Conservation (phyloP, 768 basidiomycete genomes). For the Strobilomyces dryophilus region DNA sequence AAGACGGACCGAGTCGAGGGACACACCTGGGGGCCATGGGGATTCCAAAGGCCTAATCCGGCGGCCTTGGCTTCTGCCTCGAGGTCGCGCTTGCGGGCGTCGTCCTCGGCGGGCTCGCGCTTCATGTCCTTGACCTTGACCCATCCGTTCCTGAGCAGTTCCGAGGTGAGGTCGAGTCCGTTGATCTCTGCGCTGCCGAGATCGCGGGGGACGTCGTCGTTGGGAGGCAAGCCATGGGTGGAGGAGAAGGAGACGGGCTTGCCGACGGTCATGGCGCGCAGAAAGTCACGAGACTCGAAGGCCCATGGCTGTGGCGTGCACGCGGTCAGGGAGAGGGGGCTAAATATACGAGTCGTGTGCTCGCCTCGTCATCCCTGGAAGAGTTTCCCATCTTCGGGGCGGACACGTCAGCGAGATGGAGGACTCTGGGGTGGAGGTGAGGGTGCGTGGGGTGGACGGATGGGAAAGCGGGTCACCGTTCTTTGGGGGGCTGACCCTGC, state of each 20-base stretch:
- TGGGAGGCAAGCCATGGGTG: slow-evolving; percentile 72
- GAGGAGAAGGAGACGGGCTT: slow-evolving; percentile 87
- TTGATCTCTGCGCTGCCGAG: slow-evolving; percentile 72
- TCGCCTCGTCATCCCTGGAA: slow-evolving; percentile 84
- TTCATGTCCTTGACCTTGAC: slow-evolving; percentile 86
- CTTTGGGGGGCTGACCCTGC: slow-evolving; percentile 87
- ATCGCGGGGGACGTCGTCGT: slow-evolving; percentile 75
- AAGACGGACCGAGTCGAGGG: neutral
- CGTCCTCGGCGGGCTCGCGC: slow-evolving; percentile 78
- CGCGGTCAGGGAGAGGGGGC: slow-evolving; percentile 1
- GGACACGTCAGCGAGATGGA: slow-evolving; percentile 84
- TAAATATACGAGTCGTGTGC: slow-evolving; percentile 4
- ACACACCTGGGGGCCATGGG: slow-evolving; percentile 66
- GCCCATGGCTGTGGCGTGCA: slow-evolving; percentile 69
- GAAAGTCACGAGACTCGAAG: slow-evolving; percentile 89
- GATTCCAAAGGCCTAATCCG: slow-evolving; percentile 85
- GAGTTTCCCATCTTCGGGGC: slow-evolving; percentile 84
- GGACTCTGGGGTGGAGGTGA: slow-evolving; percentile 47
- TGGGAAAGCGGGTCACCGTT: slow-evolving; percentile 52
- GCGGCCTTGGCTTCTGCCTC: slow-evolving; percentile 72
- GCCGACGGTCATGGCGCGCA: slow-evolving; percentile 81
- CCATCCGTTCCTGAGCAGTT: slow-evolving; percentile 89
- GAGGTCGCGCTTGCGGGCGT: slow-evolving; percentile 63
- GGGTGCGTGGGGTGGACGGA: slow-evolving; percentile 2
- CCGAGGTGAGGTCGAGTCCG: slow-evolving; percentile 67